Evolutionary conservation across 2,329 filamentous ascomycete genomes (phyloP), one percentile per base, ranked within the genome.

Genomic region (Aureobasidium sp.): DNA sequence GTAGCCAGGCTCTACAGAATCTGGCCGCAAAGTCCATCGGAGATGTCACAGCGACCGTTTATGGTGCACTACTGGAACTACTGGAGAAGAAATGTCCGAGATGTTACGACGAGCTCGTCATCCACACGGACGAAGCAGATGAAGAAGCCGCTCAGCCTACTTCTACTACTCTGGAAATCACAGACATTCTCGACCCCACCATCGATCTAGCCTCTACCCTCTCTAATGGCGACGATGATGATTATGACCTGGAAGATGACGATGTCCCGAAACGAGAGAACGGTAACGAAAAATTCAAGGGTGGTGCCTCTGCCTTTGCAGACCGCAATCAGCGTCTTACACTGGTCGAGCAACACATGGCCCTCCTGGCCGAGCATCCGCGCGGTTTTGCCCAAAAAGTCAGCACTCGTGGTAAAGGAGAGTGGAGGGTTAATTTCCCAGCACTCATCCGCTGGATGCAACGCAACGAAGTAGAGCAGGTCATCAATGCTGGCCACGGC

Each of bases 341-440:
- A 42, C 81, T 85, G 64, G 82, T 91, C 72, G 84, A 88, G 61
- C 84, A 87, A 64, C 90, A 94, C 72, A 82, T 93, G n/a, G 76
- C 86, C 3, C 75, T 92, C 1, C 81, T 95, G 8, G 81, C 86
- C 15, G 86, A 90, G 68, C 87, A 89, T 75, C 82, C 84, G 64
- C 79, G 84, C 73, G 77, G 81, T 0, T 92, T 94, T 67, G 78
- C 90, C 57, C 83, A 84, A 22, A 87, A 88, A 70, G 85, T 85
- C 66, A 86, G 87, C 27, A 79, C 76, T 45, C 76, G 79, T 39
- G 85, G 84, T 36, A 81, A 83, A 27, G 86, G 87, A 36, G 86
- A 89, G 69, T 99, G 91, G 90, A 87, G 86, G 0, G 84, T 97
- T 5, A 87, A 96, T 69, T 96, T 94, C 71, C 81, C 84, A n/a